Base-by-base conservation (phyloP, 805 yeast species). In the Candida koratica region DNA sequence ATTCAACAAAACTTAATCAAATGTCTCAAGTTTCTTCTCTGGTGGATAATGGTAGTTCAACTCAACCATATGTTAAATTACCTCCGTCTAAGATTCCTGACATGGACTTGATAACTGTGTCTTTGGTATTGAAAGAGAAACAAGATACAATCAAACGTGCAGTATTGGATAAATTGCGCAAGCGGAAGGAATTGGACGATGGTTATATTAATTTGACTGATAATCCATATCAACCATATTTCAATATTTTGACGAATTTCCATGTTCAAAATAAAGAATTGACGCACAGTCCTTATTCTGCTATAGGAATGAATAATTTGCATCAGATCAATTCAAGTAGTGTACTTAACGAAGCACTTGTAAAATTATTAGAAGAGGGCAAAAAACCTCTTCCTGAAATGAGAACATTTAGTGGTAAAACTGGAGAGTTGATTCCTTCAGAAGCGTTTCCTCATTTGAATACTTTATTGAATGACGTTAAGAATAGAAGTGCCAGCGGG, bases 11-110 rank as follows among this genome's bases (percentile, higher is more conserved):
- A 14, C 36, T 42, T 4, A 39, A 34, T 33, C 46, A 34, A 17
- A 41, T 28, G 15, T 42, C 28, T 22, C 30, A 36, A 19, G 32
- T 17, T 28, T 26, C 35, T 17, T 22, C 20, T 11, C 26, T 14
- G 15, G 24, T 30, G 18, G 44, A 48, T 17, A 45, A 41, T 36
- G 39, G 52, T 16, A 37, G 55, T 12, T 43, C 60, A 3, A 69
- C 71, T 25, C 90, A 85, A 53, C 88, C 94, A 16, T 84, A 88
- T 62, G 94, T 87, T 47, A 81, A 84, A 49, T 58, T 87, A 25
- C 95, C 96, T 3, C 82, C 93, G 25, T 84, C 96, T 1, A 85
- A 87, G 59, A 84, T 90, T 44, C 97, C 97, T 11, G 97, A 90
- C 58, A 73, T 89, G 72, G 95, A 87, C 31, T 67, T 90, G 42